These are phyloP conservation scores for Trichoderma atrobrunneum DNA, from an alignment of 2,329 filamentous ascomycete genomes.

Conservation along the genomic window DNA sequence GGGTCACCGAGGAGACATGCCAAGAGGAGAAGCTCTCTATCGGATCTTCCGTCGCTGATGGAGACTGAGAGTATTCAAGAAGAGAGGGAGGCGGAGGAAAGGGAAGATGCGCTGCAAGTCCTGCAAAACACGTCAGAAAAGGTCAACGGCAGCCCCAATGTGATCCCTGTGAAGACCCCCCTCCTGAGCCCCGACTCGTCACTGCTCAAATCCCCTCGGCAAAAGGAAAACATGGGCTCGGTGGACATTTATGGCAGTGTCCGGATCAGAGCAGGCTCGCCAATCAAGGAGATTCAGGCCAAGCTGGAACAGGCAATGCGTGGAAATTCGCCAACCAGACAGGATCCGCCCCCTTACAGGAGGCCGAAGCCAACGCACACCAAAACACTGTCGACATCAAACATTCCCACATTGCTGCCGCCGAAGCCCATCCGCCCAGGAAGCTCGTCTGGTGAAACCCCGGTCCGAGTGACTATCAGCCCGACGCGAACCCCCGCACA, in stretches of 20 bases:
- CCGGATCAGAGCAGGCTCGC: slow-evolving; percentile 17
- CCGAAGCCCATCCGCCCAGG: slow-evolving; percentile 41
- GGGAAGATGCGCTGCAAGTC: slow-evolving; percentile 39
- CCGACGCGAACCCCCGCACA: slow-evolving; percentile 36
- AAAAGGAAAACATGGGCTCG: slow-evolving; percentile 42
- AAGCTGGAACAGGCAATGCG: slow-evolving; percentile 22
- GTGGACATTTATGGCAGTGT: slow-evolving; percentile 25
- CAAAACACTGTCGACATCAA: slow-evolving; percentile 52
- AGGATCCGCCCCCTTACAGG: slow-evolving; percentile 22
- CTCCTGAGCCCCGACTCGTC: slow-evolving; percentile 46
- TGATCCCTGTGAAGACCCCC: slow-evolving; percentile 48
- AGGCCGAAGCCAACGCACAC: slow-evolving; percentile 37
- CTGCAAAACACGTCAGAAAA: slow-evolving; percentile 54
- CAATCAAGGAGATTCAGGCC: slow-evolving; percentile 15
- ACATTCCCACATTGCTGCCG: slow-evolving; percentile 56
- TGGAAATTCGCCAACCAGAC: slow-evolving; percentile 21
- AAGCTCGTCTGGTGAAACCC: slow-evolving; percentile 28
- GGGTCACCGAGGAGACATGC: slow-evolving; percentile 54
- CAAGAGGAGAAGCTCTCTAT: slow-evolving; percentile 87
- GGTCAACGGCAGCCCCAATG: slow-evolving; percentile 52
- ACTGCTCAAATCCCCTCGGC: slow-evolving; percentile 41
- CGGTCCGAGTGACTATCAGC: slow-evolving; percentile 25
- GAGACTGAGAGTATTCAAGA: slow-evolving; percentile 53
- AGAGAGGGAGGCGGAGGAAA: slow-evolving; percentile 26
- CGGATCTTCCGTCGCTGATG: slow-evolving; percentile 74